Base-by-base conservation (phyloP, 257 asterid species). In the Verbascum thapsus region DNA sequence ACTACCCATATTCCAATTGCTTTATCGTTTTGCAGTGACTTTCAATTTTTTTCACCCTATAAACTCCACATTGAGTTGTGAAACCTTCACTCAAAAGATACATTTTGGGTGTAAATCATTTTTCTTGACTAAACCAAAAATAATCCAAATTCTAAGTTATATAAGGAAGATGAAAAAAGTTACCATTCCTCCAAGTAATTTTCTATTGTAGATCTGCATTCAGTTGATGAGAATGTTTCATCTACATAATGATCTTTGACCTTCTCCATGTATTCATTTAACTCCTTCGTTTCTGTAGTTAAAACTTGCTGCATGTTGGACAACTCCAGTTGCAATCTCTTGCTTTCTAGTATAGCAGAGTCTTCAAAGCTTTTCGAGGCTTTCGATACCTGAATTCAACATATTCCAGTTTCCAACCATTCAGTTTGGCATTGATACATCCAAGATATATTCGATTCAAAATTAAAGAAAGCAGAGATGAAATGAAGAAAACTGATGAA, bases 181-280 rank as follows among this genome's bases (percentile, higher is more conserved):
- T 74, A 89, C 95, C 94, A 82, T 65, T 86, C 95, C 30, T 66
- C 81, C 76, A 89, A 77, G 73, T 75, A 70, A 59, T 72, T 79
- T 70, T 89, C 96, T 66, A 82, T 70, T 7, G 81, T 45, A 44
- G 75, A 63, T 71, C 61, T 74, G 76, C 78, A 60, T 71, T 81
- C 87, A 22, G 83, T 73, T 50, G 75, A 70, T 6, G 75, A 69
- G 63, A 84, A 81, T 3, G 90, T 82, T 54, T 75, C 91, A 52
- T 74, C 72, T 58, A 79, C 61, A 64, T 75, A 84, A 56, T 77
- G 73, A 58, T 66, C 76, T 42, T 69, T 82, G 74, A 66, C 83
- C 55, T 79, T 82, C 35, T 81, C 92, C 10, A 64, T 63, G 30
- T 82, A 86, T 68, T 70, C 86, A 41, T 69, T 70, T 39, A 89